A percentile compares a stretch with the other conserved stretches of the same genome.
phyloP scores from a whole-genome alignment of 2,329 filamentous ascomycete species.

The Westerdykella aurantiaca region DNA sequence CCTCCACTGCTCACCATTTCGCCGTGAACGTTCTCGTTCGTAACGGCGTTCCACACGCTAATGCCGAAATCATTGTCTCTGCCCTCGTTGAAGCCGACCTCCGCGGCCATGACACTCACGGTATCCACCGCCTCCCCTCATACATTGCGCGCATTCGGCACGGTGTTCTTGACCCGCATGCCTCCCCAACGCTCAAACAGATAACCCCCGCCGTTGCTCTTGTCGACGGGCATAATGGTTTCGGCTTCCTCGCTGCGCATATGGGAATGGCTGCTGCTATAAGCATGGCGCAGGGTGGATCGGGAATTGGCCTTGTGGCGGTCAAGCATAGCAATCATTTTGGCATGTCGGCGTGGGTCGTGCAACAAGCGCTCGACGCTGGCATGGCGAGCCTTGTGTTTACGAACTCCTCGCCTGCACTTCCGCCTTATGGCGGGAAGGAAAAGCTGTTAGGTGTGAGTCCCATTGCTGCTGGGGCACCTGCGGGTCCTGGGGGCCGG shows the following conservation, averaged over 20 bases:
- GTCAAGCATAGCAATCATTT: conserved; percentile 77
- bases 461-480: conserved; percentile 70
- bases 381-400: conserved; percentile 58
- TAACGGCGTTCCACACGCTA: conserved; percentile 54
- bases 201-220: conserved; percentile 66
- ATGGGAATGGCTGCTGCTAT: conserved; percentile 63
- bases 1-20: conserved; percentile 32
- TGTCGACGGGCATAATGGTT: conserved; percentile 63
- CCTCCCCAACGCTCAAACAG: conserved; percentile 54
- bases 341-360: conserved; percentile 76
- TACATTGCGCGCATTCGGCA: conserved; percentile 69
- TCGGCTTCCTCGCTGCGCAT: conserved; percentile 67
- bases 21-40: conserved; percentile 52
- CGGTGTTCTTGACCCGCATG: conserved; percentile 59
- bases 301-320: conserved; percentile 69
- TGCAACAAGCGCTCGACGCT: conserved; percentile 69
- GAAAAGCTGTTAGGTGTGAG: conserved; percentile 67
- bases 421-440: conserved; percentile 65
- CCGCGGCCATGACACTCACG: conserved; percentile 73
- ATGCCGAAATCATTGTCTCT: conserved; percentile 59
- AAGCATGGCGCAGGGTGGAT: conserved; percentile 52
- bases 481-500: conserved; percentile 50
- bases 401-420: conserved; percentile 59
- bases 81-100: conserved; percentile 70
- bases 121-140: conserved; percentile 69